Evolutionary conservation across 345 rosid genomes (phyloP).

Genomic region (Hypericum perforatum): DNA sequence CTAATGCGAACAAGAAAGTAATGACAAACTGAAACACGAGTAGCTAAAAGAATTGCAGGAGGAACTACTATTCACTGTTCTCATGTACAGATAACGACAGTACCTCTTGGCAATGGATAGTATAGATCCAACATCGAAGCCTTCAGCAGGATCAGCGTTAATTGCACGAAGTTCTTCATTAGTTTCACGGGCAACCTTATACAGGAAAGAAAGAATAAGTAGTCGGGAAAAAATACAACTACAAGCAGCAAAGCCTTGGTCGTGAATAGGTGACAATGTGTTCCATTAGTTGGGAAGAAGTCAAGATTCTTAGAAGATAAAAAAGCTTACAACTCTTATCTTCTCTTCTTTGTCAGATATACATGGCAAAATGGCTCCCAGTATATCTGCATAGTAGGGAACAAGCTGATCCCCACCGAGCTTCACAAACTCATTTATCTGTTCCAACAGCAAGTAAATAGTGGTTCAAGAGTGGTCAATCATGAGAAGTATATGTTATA

Average conservation of each 20-base stretch:
- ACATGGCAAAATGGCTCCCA: constrained; percentile 96
- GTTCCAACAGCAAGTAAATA: constrained; percentile 14
- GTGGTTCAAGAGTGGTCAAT: background rate
- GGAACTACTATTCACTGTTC: constrained; percentile 10
- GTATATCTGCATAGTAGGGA: constrained; percentile 85
- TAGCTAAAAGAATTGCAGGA: constrained; percentile 13
- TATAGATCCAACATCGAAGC: constrained; percentile 75
- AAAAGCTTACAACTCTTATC: constrained; percentile 82
- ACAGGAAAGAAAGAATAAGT: constrained; percentile 6
- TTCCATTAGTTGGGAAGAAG: no score
- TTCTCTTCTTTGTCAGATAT: constrained; percentile 99
- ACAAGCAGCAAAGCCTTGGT: no score
- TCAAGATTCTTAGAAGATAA: background rate
- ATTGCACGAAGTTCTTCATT: constrained; percentile 94
- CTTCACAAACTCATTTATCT: constrained; percentile 98
- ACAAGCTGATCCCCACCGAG: constrained; percentile 99
- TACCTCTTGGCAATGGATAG: constrained; percentile 89
- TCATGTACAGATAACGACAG: constrained; percentile 21
- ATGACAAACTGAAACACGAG: constrained; percentile 9
- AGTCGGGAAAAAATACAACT: no score
- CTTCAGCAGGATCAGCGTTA: constrained; percentile 75
- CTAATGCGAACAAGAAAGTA: no score
- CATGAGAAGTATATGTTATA: background rate
- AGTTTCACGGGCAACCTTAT: constrained; percentile 97
- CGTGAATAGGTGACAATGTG: no score